Evolutionary conservation across 225 moss, liverwort and hornwort species (phyloP).

Genomic region (Ulota crispa): DNA sequence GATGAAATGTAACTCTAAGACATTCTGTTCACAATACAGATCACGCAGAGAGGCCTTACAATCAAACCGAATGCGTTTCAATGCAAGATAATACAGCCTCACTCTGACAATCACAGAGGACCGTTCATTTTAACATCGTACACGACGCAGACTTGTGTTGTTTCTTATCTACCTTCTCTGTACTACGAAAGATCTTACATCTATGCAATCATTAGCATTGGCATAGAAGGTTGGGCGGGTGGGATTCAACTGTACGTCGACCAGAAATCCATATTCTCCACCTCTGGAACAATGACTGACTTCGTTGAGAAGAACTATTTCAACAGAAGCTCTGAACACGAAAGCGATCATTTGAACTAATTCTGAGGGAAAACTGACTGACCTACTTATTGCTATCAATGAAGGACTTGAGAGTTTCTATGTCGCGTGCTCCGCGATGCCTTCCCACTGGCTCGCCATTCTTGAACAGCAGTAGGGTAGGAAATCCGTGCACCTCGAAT

Average conservation of each 20-base stretch:
- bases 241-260: neutral
- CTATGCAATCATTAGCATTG: neutral
- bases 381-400: conserved; percentile 44
- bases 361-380: neutral
- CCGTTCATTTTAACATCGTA: neutral
- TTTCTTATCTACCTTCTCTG: neutral
- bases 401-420: conserved; percentile 61
- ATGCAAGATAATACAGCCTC: neutral
- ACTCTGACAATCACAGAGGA: neutral
- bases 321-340: neutral
- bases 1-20: too few species aligned
- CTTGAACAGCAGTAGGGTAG: conserved; percentile 76
- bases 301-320: neutral
- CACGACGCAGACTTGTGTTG: neutral
- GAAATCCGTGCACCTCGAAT: conserved; percentile 73
- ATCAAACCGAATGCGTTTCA: conserved; percentile 4
- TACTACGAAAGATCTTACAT: neutral
- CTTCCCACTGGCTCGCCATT: conserved; percentile 50
- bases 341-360: neutral
- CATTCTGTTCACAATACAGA: too few species aligned
- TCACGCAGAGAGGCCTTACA: neutral
- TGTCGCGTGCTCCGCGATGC: conserved; percentile 66
- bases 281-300: neutral
- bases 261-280: neutral
- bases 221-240: neutral